Base-by-base conservation (phyloP, 441 rosid genomes). In the Lepidium campestre region DNA sequence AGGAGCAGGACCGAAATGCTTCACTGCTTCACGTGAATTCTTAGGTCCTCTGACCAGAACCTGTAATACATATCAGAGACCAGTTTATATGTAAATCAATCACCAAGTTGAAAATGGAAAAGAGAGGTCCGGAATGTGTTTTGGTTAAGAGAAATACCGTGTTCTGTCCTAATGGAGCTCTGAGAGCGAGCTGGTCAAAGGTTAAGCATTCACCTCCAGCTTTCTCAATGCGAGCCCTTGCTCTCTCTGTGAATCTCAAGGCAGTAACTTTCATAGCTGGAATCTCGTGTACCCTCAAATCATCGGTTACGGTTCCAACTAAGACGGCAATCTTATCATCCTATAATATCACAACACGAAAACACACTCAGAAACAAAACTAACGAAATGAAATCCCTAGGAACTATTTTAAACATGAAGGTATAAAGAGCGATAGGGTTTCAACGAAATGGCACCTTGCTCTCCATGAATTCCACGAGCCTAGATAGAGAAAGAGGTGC, bases 141-240 rank as follows among this genome's bases (percentile, higher is more conserved):
- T 37, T n/a, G 5, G 37, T 35, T 1, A 45, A 39, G 46, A 11
- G 14, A 9, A 47, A 4, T 82, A 93, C 98, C 68, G 93, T 93
- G 93, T 93, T 93, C 80, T 93, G 96, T 7, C 98, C 98, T 74
- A 93, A 79, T 3, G 98, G 98, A 65, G 97, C 97, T 73, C 80
- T 78, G 64, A 93, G 82, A 53, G 97, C 93, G 37, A 91, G 91
- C 80, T 91, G 96, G 42, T 94, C 97, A 65, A 94, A 94, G 18
- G 97, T 94, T 68, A 94, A 77, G 79, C 99, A 94, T 74, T 94
- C 97, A 15, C 99, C 99, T 13, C 97, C 97, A 25, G 93, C 93
- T 74, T 91, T 91, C 86, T 87, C 97, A 39, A 93, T 91, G 77
- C 96, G 75, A 10, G 96, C 97, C 40, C 96, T 86, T 0, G 90